Evolutionary conservation across 164 flowering plant species (phyloP).

Genomic region (Chimonanthus praecox): DNA sequence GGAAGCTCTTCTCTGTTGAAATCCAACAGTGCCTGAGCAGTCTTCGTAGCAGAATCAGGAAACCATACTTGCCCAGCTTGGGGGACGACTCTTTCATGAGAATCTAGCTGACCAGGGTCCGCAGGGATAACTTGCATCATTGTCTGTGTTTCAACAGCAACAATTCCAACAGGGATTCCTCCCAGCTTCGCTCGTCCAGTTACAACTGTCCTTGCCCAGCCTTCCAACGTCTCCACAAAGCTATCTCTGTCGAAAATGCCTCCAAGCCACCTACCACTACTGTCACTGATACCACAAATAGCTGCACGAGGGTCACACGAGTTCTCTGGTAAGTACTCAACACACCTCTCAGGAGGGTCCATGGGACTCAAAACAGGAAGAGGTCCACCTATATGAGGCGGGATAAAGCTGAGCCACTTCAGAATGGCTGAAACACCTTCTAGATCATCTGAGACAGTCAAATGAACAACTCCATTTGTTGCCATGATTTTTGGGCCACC

Average conservation of each 20-base stretch:
- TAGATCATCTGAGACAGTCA: slow-evolving; percentile 95
- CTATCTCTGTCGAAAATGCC: slow-evolving; percentile 93
- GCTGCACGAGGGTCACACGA: slow-evolving; percentile 99
- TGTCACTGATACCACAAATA: slow-evolving; percentile 56
- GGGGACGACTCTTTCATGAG: slow-evolving; percentile 93
- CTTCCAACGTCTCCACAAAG: slow-evolving; percentile 91
- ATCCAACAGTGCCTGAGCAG: slow-evolving; percentile 90
- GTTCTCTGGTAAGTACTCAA: slow-evolving; percentile 78
- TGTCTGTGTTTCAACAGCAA: slow-evolving; percentile 98
- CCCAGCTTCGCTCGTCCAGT: slow-evolving; percentile 99
- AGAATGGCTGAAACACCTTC: slow-evolving; percentile 88
- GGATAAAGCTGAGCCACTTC: slow-evolving; percentile 94
- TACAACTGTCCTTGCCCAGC: slow-evolving; percentile 99
- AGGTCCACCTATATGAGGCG: slow-evolving; percentile 68
- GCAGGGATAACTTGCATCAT: slow-evolving; percentile 98
- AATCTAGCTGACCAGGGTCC: slow-evolving; percentile 99
- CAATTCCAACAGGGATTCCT: slow-evolving; percentile 94
- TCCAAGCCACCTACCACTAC: slow-evolving; percentile 73
- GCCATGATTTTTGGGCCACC: slow-evolving; percentile 99
- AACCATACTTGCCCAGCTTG: slow-evolving; percentile 99
- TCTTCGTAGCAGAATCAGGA: slow-evolving; percentile 96
- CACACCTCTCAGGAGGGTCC: slow-evolving; percentile 81
- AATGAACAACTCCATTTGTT: slow-evolving; percentile 96
- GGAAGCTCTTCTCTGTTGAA: slow-evolving; percentile 97
- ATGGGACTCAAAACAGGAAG: slow-evolving; percentile 64